A percentile compares a stretch with the other conserved stretches of the same genome.
Evolutionary conservation across 352 stramenopile genomes (phyloP).

Genomic region (Phytophthora hibernalis): DNA sequence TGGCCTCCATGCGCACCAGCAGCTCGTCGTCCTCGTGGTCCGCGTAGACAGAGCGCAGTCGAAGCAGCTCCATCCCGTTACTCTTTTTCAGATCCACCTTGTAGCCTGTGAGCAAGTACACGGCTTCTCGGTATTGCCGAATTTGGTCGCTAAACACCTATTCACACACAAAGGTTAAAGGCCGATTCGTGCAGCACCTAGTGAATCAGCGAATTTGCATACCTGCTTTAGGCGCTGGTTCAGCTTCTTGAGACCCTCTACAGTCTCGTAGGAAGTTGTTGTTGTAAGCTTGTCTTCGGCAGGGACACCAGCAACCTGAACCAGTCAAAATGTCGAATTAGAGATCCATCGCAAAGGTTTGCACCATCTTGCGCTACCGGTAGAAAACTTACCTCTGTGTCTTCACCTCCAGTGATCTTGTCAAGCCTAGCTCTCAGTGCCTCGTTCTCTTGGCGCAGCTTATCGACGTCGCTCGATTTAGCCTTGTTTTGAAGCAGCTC

Average conservation of each 20-base stretch:
- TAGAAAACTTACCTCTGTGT: conserved; percentile 38
- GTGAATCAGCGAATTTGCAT: background rate
- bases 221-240: conserved; percentile 91
- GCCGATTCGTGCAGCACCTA: background rate
- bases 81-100: conserved; percentile 89
- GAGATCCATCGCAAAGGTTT: background rate
- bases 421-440: conserved; percentile 56
- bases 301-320: conserved; percentile 21
- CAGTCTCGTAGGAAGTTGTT: conserved; percentile 85
- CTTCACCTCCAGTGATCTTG: conserved; percentile 36
- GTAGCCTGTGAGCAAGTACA: conserved; percentile 90
- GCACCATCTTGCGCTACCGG: background rate
- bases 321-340: conserved; percentile 1
- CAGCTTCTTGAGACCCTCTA: conserved; percentile 86
- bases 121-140: conserved; percentile 88
- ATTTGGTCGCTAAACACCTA: conserved; percentile 91
- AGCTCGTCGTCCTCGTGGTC: conserved; percentile 88
- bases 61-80: conserved; percentile 78
- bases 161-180: background rate
- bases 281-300: conserved; percentile 60
- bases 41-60: conserved; percentile 83
- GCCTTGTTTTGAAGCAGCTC: conserved; percentile 63
- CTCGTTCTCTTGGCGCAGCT: conserved; percentile 62
- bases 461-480: conserved; percentile 47
- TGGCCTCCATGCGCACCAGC: conserved; percentile 84